phyloP scores from a whole-genome alignment of 2,329 filamentous ascomycete genomes.

The Basipetospora sp. region DNA sequence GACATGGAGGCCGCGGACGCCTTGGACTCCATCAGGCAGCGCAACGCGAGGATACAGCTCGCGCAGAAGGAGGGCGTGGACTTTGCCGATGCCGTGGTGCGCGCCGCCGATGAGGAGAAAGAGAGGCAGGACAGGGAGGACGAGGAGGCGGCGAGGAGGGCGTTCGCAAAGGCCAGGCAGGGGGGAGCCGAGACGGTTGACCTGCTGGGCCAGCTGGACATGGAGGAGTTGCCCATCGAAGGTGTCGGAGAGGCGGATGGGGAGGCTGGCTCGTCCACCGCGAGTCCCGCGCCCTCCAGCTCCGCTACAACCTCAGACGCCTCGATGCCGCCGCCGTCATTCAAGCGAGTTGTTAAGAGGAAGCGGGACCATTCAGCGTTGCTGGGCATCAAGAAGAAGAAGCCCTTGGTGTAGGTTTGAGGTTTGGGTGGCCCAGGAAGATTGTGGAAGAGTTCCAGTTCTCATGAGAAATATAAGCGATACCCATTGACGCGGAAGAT shows the following conservation, averaged over 20 bases:
- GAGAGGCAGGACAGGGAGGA: conserved; percentile 64
- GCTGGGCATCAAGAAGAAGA: conserved; percentile 79
- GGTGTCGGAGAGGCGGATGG: conserved; percentile 12
- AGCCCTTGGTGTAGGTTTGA: conserved; percentile 35
- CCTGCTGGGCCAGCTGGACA: conserved; percentile 19
- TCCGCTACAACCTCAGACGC: conserved; percentile 7
- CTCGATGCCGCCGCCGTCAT: conserved; percentile 37
- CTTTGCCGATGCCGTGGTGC: conserved; percentile 35
- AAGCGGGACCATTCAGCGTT: conserved; percentile 68
- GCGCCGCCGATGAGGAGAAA: conserved; percentile 42
- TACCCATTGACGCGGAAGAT: too few species aligned
- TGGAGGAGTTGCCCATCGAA: conserved; percentile 33
- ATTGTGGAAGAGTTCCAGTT: too few species aligned
- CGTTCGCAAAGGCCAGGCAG: conserved; percentile 53
- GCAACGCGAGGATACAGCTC: conserved; percentile 77
- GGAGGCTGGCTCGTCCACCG: conserved; percentile 1
- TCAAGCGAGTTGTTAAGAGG: conserved; percentile 65
- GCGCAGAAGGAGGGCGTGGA: conserved; percentile 54
- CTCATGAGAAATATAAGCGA: too few species aligned
- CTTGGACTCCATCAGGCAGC: conserved; percentile 79
- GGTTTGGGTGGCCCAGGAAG: too few species aligned
- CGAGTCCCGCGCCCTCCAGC: background rate
- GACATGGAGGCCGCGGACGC: conserved; percentile 97
- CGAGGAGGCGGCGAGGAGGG: conserved; percentile 62
- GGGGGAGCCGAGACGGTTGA: conserved; percentile 34